These are phyloP conservation scores for Corylus americana DNA, from an alignment of 306 rosid species.

Conservation along the genomic window DNA sequence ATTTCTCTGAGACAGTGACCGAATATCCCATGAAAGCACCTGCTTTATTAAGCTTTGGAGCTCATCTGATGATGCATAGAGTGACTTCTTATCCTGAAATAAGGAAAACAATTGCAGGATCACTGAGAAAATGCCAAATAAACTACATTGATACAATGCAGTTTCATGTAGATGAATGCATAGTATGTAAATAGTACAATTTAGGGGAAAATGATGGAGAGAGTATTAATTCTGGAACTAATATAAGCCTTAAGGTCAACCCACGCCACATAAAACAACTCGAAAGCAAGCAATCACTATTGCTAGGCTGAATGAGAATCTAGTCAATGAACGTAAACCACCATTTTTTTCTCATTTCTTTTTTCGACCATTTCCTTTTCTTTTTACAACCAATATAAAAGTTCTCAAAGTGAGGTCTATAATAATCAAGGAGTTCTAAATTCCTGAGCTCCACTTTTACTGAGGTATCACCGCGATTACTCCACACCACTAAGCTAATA, in stretches of 20 bases:
- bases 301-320: neutral
- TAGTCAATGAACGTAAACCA: neutral
- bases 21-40: conserved; percentile 97
- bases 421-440: neutral
- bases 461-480: neutral
- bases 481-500: neutral
- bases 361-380: no score
- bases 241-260: neutral
- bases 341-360: no score
- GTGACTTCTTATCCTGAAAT: conserved; percentile 67
- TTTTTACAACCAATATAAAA: no score
- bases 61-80: conserved; percentile 69
- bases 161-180: no score
- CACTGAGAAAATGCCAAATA: neutral
- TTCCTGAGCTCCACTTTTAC: neutral
- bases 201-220: neutral
- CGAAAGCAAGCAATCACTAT: neutral
- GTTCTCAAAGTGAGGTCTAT: no score
- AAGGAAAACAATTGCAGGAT: neutral
- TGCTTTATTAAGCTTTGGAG: conserved; percentile 70
- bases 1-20: conserved; percentile 75
- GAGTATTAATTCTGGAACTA: neutral
- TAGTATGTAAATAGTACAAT: neutral
- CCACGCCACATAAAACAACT: neutral
- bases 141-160: neutral